Base-by-base conservation (phyloP, 1,284 basidiomycete species). In the Pyrrhoderma lamaoense region DNA sequence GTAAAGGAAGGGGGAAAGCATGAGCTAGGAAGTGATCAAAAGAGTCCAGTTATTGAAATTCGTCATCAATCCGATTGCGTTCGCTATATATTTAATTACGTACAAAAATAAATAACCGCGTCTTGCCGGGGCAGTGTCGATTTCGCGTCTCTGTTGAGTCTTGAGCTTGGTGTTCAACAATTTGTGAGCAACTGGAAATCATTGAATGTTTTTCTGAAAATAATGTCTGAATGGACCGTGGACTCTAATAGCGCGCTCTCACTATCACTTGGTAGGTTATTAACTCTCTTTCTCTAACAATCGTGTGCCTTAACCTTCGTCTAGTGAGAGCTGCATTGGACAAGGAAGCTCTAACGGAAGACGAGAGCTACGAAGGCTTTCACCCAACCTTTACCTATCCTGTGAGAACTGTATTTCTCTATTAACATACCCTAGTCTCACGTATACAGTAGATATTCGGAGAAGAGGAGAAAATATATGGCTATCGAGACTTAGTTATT, bases 391-490 rank as follows among this genome's bases (percentile, higher is more conserved):
- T 94, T 67, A 94, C 91, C 0, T 94, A 94, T 68, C 89, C 92
- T 22, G 87, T 89, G 60, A 54, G 80, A 67, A 35, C 23, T 19
- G 16, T 7, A 11, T 8, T 21, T 40, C 16, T 36, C 35, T 22
- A 34, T 49, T 45, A 44, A 42, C 21, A 13, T 40, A 11, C 36
- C 21, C 21, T 16, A 3, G 53, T 46, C 46, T 58, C 31, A 56
- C 23, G 9, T 21, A 40, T 23, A 9, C 4, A 3, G 37, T 51
- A 89, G 78, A 93, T 97, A 65, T 98, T 87, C 64, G 95, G 95
- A 48, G 91, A 97, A 61, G 89, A 95, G 51, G 93, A 99, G 71
- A 94, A 86, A 67, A 87, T 99, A 59, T 99, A 95, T 66, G 95
- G 95, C 2, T 99, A 97, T 70, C 76, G 81, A 56, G 83, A 84